Conservation (phyloP, 352 stramenopile species). For the Phytophthora hibernalis region DNA sequence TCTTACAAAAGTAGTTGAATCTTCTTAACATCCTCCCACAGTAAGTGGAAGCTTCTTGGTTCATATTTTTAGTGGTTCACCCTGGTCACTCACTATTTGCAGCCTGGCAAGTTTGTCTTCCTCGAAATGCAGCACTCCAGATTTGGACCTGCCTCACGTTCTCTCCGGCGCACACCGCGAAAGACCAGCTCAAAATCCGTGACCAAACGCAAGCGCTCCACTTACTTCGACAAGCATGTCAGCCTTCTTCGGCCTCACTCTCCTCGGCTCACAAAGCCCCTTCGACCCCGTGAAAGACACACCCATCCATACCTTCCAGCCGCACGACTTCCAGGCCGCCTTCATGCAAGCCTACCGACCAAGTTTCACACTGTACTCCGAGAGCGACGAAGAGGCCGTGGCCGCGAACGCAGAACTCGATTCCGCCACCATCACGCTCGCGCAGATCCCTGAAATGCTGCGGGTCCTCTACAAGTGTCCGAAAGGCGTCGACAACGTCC, state of each 20-base stretch:
- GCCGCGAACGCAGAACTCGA: slow-evolving; percentile 36
- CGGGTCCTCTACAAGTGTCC: slow-evolving; percentile 69
- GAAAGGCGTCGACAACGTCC: slow-evolving; percentile 61
- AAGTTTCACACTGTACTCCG: slow-evolving; percentile 62
- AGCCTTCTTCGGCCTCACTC: slow-evolving; percentile 72
- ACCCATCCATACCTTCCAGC: slow-evolving; percentile 62
- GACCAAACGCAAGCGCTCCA: background rate
- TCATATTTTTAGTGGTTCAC: slow-evolving; percentile 1
- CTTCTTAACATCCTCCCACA: background rate
- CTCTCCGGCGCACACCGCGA: background rate
- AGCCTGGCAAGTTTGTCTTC: background rate
- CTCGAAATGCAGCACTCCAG: background rate
- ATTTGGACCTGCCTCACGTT: background rate
- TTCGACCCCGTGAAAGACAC: slow-evolving; percentile 68
- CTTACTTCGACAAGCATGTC: slow-evolving; percentile 35
- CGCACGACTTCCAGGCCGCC: slow-evolving; percentile 58
- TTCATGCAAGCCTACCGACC: slow-evolving; percentile 63
- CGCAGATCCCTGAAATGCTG: slow-evolving; percentile 52
- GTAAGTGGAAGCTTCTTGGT: background rate
- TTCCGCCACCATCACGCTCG: slow-evolving; percentile 42
- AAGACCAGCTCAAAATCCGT: background rate
- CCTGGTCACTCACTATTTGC: background rate
- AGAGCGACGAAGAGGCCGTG: slow-evolving; percentile 61
- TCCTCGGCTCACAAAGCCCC: slow-evolving; percentile 60
- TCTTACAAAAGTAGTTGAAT: too few species aligned